phyloP scores from a whole-genome alignment of 192 early-diverging fungal species.

The Globomyces pollinis-pini region DNA sequence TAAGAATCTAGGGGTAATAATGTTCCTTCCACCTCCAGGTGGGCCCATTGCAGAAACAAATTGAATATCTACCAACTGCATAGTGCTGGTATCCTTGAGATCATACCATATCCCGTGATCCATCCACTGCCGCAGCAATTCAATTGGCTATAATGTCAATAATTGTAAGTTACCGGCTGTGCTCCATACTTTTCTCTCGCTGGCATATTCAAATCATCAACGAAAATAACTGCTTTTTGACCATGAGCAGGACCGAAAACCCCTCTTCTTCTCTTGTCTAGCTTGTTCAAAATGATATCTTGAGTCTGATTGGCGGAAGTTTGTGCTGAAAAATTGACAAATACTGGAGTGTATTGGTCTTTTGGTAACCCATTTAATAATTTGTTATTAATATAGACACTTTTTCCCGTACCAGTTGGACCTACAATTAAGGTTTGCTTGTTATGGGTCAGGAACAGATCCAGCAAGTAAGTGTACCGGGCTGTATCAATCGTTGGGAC shows the following conservation, averaged over 20 bases:
- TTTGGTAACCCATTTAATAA: conserved; percentile 39
- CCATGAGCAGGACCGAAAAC: conserved; percentile 52
- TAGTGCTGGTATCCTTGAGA: conserved; percentile 46
- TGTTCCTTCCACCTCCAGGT: conserved; percentile 51
- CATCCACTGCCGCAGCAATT: conserved; percentile 54
- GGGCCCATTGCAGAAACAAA: conserved; percentile 55
- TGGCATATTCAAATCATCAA: conserved; percentile 60
- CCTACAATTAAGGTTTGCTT: conserved; percentile 51
- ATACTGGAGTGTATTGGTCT: conserved; percentile 49
- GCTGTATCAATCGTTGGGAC: conserved; percentile 53
- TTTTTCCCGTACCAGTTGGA: conserved; percentile 52
- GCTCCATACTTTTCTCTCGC: conserved; percentile 55
- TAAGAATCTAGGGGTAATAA: conserved; percentile 46
- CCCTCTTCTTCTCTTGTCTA: conserved; percentile 46
- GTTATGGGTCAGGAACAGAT: conserved; percentile 41
- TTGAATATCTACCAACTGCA: conserved; percentile 53
- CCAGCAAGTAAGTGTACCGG: conserved; percentile 42
- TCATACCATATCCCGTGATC: conserved; percentile 42
- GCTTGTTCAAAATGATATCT: conserved; percentile 48
- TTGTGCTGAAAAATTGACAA: conserved; percentile 58
- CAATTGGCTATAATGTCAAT: too few relatives aligned
- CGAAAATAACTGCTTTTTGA: conserved; percentile 48
- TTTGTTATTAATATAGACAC: conserved; percentile 54
- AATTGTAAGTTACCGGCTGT: conserved; percentile 50
- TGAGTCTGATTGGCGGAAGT: conserved; percentile 55